Evolutionary conservation across 257 asterid genomes (phyloP), one percentile per base, ranked within the genome.

Genomic region (Nicotiana obtusifolia): DNA sequence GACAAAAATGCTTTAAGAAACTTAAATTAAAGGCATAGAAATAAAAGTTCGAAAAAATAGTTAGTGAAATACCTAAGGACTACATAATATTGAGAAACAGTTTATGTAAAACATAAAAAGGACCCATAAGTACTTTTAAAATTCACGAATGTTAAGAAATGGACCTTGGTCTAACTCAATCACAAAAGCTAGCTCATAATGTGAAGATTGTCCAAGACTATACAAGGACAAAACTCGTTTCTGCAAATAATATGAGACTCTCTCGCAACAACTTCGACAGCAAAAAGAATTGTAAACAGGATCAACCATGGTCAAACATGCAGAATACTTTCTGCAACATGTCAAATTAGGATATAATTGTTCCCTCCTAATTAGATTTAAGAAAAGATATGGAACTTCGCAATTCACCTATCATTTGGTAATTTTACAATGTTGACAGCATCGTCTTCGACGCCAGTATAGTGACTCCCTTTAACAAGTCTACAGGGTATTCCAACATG

Each of bases 381-480:
- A 30, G 69, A 66, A 76, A 64, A 41, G 57, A 53, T 35, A 80
- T 77, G 22, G 84, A 76, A 61, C 73, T 78, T 83, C 52, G 80
- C 83, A 77, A 65, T 11, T 84, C 83, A 94, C 99, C 99, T 93
- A 82, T 86, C 98, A 89, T 92, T 91, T 61, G 88, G 91, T 75
- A 96, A 89, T 90, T 91, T 96, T 88, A 96, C 85, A 75, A 93
- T 89, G 88, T 90, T 94, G 77, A 96, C 91, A 87, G 98, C 99
- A 86, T 94, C 99, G 77, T 94, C 98, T 88, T 96, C 99, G 37
- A 90, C 87, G 82, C 98, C 99, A 78, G 97, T 92, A 87, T 96
- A 96, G 80, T 93, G 97, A 84, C 92, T 95, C 76, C 99, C 97
- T 91, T 90, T 96, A 81, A 94, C 94, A 80, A 96, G 89, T 84